Conservation (phyloP, 306 rosid species). For the Sophora flavescens region DNA sequence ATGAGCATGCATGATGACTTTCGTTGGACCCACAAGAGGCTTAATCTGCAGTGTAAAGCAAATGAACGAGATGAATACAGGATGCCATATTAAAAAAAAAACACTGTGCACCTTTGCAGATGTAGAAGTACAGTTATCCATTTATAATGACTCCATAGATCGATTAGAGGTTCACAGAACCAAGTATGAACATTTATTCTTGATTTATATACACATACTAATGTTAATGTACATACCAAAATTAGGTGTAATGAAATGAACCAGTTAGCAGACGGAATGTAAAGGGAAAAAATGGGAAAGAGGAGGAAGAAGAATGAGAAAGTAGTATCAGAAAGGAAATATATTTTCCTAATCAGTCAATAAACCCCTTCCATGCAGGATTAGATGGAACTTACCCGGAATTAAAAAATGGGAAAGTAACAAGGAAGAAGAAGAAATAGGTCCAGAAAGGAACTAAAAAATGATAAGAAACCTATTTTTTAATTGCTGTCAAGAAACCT, state of each 20-base stretch:
- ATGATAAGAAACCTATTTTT: conserved; percentile 6
- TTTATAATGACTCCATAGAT: conserved; percentile 28
- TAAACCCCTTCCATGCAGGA: conserved; percentile 24
- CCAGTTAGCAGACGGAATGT: conserved; percentile 17
- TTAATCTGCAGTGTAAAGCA: conserved; percentile 69
- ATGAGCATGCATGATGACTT: conserved; percentile 68
- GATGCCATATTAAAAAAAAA: not conserved
- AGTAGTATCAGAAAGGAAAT: conserved; percentile 24
- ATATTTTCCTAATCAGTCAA: conserved; percentile 21
- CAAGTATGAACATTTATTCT: conserved; percentile 8
- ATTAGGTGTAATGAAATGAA: conserved; percentile 10
- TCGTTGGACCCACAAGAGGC: conserved; percentile 93
- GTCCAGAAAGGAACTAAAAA: not conserved
- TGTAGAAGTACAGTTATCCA: conserved; percentile 4
- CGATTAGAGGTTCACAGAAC: conserved; percentile 28
- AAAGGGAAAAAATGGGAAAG: not conserved
- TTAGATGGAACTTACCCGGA: not conserved
- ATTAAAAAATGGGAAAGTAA: not conserved
- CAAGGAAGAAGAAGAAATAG: conserved; percentile 14
- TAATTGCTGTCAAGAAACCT: not conserved
- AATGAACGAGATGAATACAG: conserved; percentile 22
- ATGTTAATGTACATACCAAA: conserved; percentile 18
- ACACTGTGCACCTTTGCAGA: conserved; percentile 28
- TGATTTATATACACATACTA: conserved; percentile 17
- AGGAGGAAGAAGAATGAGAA: conserved; percentile 24